phyloP scores from a whole-genome alignment of 192 early-diverging fungal species.

The Coemansia sp. region DNA sequence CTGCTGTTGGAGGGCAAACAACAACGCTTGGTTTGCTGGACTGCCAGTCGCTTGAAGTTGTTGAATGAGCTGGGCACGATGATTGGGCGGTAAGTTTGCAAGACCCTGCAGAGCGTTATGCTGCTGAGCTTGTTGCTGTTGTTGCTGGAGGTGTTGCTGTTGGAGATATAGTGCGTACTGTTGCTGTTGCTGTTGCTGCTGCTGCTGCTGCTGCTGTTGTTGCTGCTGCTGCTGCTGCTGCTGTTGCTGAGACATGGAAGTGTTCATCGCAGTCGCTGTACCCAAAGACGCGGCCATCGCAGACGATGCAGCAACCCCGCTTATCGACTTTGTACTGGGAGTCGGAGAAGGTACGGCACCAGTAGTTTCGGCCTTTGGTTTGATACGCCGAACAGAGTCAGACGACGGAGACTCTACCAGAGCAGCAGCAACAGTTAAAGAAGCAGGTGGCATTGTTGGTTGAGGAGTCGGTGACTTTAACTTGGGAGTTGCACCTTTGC shows the following conservation, averaged over 20 bases:
- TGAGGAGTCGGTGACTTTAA: conserved; percentile 51
- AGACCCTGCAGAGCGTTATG: conserved; percentile 13
- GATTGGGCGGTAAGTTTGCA: conserved; percentile 10
- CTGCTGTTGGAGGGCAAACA: conserved; percentile 25
- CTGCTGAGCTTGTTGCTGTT: neutral
- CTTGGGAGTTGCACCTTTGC: conserved; percentile 44
- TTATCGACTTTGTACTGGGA: conserved; percentile 35
- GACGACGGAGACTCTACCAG: conserved; percentile 16
- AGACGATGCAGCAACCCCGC: neutral
- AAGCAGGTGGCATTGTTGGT: neutral
- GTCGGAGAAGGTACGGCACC: conserved; percentile 32
- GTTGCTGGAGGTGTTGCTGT: conserved; percentile 28
- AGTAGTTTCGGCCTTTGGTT: conserved; percentile 32
- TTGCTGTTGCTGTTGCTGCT: conserved; percentile 18
- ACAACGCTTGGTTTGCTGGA: conserved; percentile 19
- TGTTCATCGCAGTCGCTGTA: neutral
- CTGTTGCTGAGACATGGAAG: conserved; percentile 4
- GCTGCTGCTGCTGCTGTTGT: conserved; percentile 20
- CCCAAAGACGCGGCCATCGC: neutral
- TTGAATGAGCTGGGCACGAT: conserved; percentile 29
- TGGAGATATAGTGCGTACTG: conserved; percentile 16
- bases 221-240: conserved; percentile 19
- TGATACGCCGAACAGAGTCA: conserved; percentile 29
- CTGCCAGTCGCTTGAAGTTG: conserved; percentile 25
- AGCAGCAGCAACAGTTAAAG: neutral